phyloP scores from a whole-genome alignment of 139 green algal species.

The Chlamydomonas sp. region DNA sequence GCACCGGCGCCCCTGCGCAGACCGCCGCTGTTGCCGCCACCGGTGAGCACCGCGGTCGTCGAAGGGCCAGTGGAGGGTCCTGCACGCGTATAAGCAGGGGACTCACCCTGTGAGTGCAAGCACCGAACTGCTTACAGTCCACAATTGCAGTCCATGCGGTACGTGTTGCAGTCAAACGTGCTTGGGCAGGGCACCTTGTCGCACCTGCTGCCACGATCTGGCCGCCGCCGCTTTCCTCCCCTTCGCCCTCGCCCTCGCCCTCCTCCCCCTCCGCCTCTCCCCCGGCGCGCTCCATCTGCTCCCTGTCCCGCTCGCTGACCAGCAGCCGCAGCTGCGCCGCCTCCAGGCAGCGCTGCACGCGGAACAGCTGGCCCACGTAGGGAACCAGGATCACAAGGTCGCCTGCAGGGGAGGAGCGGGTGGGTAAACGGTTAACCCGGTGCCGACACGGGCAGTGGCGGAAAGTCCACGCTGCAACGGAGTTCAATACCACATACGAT shows the following conservation, averaged over 20 bases:
- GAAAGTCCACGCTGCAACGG: no score
- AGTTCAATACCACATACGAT: no score
- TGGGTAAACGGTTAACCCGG: background rate
- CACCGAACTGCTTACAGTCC: background rate
- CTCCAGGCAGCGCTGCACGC: conserved; percentile 42
- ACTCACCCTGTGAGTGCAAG: background rate
- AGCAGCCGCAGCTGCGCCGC: conserved; percentile 53
- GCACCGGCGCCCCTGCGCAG: no score
- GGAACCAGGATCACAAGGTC: conserved; percentile 80
- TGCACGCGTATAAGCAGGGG: background rate
- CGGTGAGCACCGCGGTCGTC: no score
- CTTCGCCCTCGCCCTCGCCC: background rate
- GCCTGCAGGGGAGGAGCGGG: conserved; percentile 13
- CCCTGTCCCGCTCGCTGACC: conserved; percentile 66
- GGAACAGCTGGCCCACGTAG: conserved; percentile 82
- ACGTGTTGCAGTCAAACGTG: no score
- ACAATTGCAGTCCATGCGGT: no score
- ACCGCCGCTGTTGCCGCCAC: no score
- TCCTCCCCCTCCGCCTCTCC: background rate
- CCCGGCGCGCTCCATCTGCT: conserved; percentile 49
- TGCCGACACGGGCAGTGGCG: background rate
- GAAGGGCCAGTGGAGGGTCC: background rate
- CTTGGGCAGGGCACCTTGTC: no score
- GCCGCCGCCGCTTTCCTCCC: no score
- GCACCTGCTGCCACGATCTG: no score